Base-by-base conservation (phyloP, 2,329 filamentous ascomycete genomes). In the Ceratocystis papillata region DNA sequence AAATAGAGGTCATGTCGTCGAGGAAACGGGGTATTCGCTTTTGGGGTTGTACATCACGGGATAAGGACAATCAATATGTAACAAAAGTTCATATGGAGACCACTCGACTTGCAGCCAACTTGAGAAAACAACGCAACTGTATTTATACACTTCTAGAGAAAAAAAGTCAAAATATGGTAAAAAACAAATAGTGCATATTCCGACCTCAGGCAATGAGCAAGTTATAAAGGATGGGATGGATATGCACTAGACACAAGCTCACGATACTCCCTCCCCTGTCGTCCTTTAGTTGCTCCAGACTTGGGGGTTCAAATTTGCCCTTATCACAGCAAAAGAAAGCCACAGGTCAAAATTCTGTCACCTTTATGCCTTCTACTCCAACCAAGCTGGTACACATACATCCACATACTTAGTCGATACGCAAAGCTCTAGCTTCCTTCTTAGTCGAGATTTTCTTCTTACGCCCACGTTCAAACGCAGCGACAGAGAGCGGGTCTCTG, bases 401-500 rank as follows among this genome's bases (percentile, higher is more conserved):
- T 33, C 25, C 28, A 17, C 28, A 37, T 15, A 5, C 74, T 73
- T 85, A 92, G 72, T 92, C 89, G 68, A 89, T 83, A 69, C 89
- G 82, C 69, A 92, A 79, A 63, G 86, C 81, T 70, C 87, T 83
- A 53, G 87, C 79, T 73, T 83, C 84, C 77, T 86, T 86, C 80
- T 89, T 92, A 45, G 77, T 76, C 1, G 80, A 75, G 81, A 87
- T 88, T 86, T 89, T 92, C 64, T 88, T 90, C 83, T 91, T 92
- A 76, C 87, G 85, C 46, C 89, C 89, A 73, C 84, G 86, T 68
- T 90, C 87, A 73, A 93, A 93, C 5, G 86, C 83, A 37, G 82
- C 79, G 1, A 79, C 85, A 0, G 82, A 76, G 4, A 83, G 83
- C 74, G 96, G 93, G 72, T 96, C 90, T 75, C 94, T 86, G 65